Conservation (phyloP, 805 yeast species). For the Nakazawaea siamensis region DNA sequence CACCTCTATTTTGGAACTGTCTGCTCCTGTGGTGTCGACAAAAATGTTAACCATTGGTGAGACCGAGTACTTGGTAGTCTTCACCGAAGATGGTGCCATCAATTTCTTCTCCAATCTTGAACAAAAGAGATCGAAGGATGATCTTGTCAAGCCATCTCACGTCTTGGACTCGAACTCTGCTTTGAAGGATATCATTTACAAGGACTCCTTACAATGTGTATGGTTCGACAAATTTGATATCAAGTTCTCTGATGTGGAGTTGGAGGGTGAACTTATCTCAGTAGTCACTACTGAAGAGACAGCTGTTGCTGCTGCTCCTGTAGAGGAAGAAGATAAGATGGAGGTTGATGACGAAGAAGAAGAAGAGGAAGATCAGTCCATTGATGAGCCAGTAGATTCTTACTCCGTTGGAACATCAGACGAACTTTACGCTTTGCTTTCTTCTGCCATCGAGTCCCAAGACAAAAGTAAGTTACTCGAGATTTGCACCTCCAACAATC, state of each 20-base stretch:
- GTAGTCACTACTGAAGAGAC: constrained; percentile 9
- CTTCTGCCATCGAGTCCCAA: constrained; percentile 16
- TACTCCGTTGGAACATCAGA: constrained; percentile 15
- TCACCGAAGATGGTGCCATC: constrained; percentile 24
- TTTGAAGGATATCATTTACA: too few relatives aligned
- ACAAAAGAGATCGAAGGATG: constrained; percentile 6
- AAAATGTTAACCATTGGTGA: constrained; percentile 16
- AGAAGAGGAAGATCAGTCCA: constrained; percentile 14
- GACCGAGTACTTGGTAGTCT: constrained; percentile 20
- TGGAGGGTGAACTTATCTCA: neutral
- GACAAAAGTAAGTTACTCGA: constrained; percentile 23
- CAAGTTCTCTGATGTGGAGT: constrained; percentile 13
- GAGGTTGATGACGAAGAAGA: constrained; percentile 18
- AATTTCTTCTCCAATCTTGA: constrained; percentile 19
- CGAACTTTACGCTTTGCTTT: constrained; percentile 15
- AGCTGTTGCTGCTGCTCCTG: constrained; percentile 15
- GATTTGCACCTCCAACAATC: constrained; percentile 20
- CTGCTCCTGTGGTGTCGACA: constrained; percentile 22
- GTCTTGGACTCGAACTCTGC: too few relatives aligned
- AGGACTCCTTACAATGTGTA: constrained; percentile 29
- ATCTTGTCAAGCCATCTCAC: constrained; percentile 16
- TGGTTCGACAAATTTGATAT: constrained; percentile 27
- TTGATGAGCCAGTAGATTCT: neutral
- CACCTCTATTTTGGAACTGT: constrained; percentile 25
- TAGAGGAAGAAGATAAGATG: constrained; percentile 9